Evolutionary conservation across 805 yeast genomes (phyloP), one percentile per base, ranked within the genome.

Genomic region (Candida rishiriensis): DNA sequence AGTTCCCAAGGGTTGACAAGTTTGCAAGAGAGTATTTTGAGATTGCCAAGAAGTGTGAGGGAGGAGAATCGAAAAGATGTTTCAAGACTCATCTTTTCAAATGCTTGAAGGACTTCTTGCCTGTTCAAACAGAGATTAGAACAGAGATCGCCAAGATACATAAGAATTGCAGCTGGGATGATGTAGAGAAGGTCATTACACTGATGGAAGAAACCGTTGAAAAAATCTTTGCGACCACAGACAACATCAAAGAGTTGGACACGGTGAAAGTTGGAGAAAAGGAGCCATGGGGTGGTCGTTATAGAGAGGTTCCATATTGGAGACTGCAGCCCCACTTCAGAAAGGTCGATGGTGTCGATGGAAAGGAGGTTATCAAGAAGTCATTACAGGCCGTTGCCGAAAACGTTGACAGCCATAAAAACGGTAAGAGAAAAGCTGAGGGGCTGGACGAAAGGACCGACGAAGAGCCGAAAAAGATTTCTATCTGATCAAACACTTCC

Each of bases 321-420:
- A 76, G 98, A 56, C 82, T 96, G 52, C 99, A 91, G 66, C 99
- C 99, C 2, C 85, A 87, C 61, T 91, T 91, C 72, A 75, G 99
- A 55, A 81, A 83, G 2, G 96, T 91, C 1, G 78, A 88, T 60
- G 98, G 98, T 17, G 80, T 78, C 3, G 70, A 74, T 26, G 79
- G 76, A 18, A 78, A 75, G 38, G 67, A 62, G 8, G 59, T 63
- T 10, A 56, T 60, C 9, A 56, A 55, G 29, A 52, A 53, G 29
- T 42, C 56, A 14, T 43, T 57, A 42, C 40, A 51, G 39, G 42
- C 50, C 10, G 49, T 49, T 15, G 36, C 48, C 15, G 51, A 57
- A 39, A 54, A 50, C 28, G 15, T 42, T 29, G 44, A 39, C 2
- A 15, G 40, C 26, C 29, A 47, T 21, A 38, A 38, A 11, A 29